Conservation (phyloP, 768 basidiomycete genomes). For the Boletus vermiculosoides region DNA sequence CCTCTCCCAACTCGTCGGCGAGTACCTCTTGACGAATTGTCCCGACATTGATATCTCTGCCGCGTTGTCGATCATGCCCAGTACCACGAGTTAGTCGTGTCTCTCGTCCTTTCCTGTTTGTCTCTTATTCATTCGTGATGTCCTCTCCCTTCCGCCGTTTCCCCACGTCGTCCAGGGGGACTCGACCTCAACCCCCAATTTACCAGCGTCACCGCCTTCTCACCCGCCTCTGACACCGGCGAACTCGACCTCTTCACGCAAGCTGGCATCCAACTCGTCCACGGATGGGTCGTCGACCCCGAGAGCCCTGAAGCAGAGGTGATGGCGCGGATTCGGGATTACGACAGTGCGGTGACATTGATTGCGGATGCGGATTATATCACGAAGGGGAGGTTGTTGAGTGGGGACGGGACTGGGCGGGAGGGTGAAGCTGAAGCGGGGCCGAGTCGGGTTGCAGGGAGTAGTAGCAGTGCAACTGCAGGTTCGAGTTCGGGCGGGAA, state of each 20-base stretch:
- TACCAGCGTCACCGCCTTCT: slow-evolving; percentile 64
- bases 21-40: slow-evolving; percentile 66
- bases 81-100: slow-evolving; percentile 65
- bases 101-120: background rate
- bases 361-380: slow-evolving; percentile 81
- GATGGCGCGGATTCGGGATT: slow-evolving; percentile 56
- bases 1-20: slow-evolving; percentile 79
- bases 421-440: slow-evolving; percentile 10
- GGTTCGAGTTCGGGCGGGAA: slow-evolving; percentile 9
- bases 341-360: slow-evolving; percentile 69
- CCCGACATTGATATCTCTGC: slow-evolving; percentile 38
- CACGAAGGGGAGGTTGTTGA: slow-evolving; percentile 59
- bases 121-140: background rate
- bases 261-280: slow-evolving; percentile 76
- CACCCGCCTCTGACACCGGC: slow-evolving; percentile 61
- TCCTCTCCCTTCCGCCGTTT: background rate
- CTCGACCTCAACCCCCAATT: slow-evolving; percentile 90
- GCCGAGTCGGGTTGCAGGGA: slow-evolving; percentile 5
- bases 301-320: slow-evolving; percentile 56
- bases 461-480: background rate
- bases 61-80: slow-evolving; percentile 42
- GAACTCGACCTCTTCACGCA: slow-evolving; percentile 86
- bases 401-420: background rate
- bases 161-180: slow-evolving; percentile 50
- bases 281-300: slow-evolving; percentile 66